Base-by-base conservation (phyloP, 768 basidiomycete genomes). In the button mushroom (Agaricus bisporus) region DNA sequence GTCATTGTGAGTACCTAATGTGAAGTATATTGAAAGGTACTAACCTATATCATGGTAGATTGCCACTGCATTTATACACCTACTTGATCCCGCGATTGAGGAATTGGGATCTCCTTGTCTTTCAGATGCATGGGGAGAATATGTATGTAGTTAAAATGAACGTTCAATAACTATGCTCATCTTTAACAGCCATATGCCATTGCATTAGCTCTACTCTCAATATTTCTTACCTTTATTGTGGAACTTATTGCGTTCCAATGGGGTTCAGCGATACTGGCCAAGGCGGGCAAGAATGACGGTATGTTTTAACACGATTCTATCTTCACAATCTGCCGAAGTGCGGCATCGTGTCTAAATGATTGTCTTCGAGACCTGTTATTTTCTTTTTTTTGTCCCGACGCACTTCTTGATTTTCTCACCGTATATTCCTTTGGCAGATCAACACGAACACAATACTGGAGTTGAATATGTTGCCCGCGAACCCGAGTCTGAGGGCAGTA, bases 181-280 rank as follows among this genome's bases (percentile, higher is more conserved):
- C 42, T 44, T 49, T 38, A 42, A 18, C 57, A 94, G 89, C 88
- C 88, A 5, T 95, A 89, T 68, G 76, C 90, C 0, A 75, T 95
- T 4, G 93, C 84, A 0, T 71, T 97, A 25, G 85, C 88, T 53
- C 79, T 98, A 66, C 62, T 84, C 41, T 85, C 90, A 61, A 84
- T 97, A 32, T 95, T 92, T 64, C 59, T 63, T 22, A 88, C 97
- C 43, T 98, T 97, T 72, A 76, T 91, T 59, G 69, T 88, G 46
- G 94, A 98, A 67, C 67, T 98, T 15, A 63, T 89, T 45, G 92
- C 94, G 12, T 92, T 94, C 72, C 83, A 94, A 51, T 85, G 87
- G 76, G 95, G 95, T 0, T 86, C 81, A 0, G 72, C 82, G 8
- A 86, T 82, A 64, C 78, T 98, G 6, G 73, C 75, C 15, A 74